Percentiles rank a stretch among this genome's conserved stretches.
Evolutionary conservation across 2,329 filamentous ascomycete species (phyloP).

Genomic region (Cercospora nicotianae): DNA sequence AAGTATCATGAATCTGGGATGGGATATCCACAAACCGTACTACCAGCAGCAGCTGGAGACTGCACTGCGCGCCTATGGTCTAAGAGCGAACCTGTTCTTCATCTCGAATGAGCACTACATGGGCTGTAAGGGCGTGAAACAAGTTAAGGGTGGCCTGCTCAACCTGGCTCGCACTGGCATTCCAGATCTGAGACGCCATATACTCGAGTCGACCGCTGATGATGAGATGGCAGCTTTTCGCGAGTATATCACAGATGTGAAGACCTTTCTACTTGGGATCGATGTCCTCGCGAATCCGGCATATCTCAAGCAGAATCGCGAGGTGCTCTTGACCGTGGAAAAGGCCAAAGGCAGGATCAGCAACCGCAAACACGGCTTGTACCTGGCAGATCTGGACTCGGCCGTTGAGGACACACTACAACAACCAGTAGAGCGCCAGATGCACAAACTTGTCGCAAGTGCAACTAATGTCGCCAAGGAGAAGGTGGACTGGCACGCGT

Average conservation of each 20-base stretch:
- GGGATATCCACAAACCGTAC: conserved; percentile 20
- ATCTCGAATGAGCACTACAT: conserved; percentile 34
- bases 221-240: background rate
- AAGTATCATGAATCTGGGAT: background rate
- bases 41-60: conserved; percentile 14
- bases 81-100: conserved; percentile 18
- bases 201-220: background rate
- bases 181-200: conserved; percentile 17
- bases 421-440: no score
- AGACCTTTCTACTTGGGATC: background rate
- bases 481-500: background rate
- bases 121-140: conserved; percentile 20
- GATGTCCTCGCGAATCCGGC: background rate
- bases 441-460: background rate
- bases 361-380: background rate
- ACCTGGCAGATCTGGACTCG: no score
- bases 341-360: background rate
- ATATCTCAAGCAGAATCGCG: background rate
- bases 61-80: conserved; percentile 9
- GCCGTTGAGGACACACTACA: no score
- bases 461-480: background rate
- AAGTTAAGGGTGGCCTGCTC: conserved; percentile 7
- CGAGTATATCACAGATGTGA: background rate
- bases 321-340: background rate
- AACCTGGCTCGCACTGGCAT: conserved; percentile 24